These are phyloP conservation scores for Termitomyces sp. DNA, from an alignment of 768 basidiomycete species.

Conservation along the genomic window DNA sequence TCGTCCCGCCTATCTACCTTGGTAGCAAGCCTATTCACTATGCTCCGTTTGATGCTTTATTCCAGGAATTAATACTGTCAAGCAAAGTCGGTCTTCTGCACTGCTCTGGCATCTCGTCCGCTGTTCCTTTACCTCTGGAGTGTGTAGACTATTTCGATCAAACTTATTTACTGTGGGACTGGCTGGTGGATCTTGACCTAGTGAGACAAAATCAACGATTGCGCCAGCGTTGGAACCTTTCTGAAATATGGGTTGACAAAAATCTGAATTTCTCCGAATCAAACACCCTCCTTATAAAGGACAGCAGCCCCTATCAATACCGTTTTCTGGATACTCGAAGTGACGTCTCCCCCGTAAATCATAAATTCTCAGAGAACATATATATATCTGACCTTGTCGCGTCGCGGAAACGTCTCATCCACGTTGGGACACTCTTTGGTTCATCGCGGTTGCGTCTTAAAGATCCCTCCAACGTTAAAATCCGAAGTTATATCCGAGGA, in stretches of 20 bases:
- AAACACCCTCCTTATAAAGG: slow-evolving; percentile 45
- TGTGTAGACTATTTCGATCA: slow-evolving; percentile 57
- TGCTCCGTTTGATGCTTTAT: slow-evolving; percentile 44
- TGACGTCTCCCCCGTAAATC: slow-evolving; percentile 16
- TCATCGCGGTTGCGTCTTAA: slow-evolving; percentile 59
- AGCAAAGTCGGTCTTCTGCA: slow-evolving; percentile 47
- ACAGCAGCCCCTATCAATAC: slow-evolving; percentile 55
- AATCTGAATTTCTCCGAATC: slow-evolving; percentile 28
- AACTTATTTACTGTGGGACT: slow-evolving; percentile 65
- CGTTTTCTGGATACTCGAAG: slow-evolving; percentile 47
- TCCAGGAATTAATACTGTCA: slow-evolving; percentile 37
- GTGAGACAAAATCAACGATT: slow-evolving; percentile 34
- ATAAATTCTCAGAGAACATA: slow-evolving; percentile 39
- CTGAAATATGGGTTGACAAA: slow-evolving; percentile 39
- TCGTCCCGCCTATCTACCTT: slow-evolving; percentile 71
- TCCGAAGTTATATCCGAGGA: slow-evolving; percentile 44
- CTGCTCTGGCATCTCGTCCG: slow-evolving; percentile 33
- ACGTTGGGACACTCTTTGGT: slow-evolving; percentile 74
- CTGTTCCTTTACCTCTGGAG: slow-evolving; percentile 39
- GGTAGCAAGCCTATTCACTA: slow-evolving; percentile 58
- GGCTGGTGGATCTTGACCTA: slow-evolving; percentile 51
- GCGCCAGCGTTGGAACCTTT: slow-evolving; percentile 44
- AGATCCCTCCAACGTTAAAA: slow-evolving; percentile 27
- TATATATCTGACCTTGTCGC: slow-evolving; percentile 36
- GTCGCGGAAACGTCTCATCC: slow-evolving; percentile 45